These are phyloP conservation scores for Neurospora hispaniola DNA, from an alignment of 495 filamentous ascomycete species.

Conservation along the genomic window DNA sequence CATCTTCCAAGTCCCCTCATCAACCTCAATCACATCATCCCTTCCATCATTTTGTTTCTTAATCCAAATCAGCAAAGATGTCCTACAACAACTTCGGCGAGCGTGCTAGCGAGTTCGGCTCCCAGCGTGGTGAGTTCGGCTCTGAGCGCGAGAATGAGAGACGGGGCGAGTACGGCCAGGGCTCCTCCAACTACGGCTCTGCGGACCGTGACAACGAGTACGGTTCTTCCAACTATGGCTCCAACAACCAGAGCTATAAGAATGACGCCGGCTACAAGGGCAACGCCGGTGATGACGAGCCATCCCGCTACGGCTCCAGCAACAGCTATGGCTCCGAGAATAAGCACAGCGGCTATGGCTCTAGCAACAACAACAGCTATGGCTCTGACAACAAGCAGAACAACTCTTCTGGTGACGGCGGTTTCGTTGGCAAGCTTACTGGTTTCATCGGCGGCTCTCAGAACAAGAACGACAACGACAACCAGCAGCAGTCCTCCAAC, in stretches of 20 bases:
- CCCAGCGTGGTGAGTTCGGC: neutral
- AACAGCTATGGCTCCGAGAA: slow-evolving; percentile 13
- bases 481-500: slow-evolving; percentile 6
- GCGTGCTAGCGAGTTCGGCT: neutral
- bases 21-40: neutral
- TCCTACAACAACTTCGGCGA: neutral
- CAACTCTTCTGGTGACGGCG: slow-evolving; percentile 3
- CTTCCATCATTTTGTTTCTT: neutral
- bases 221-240: neutral
- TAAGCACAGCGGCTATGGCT: neutral
- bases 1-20: neutral
- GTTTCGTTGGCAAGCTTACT: slow-evolving; percentile 42
- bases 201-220: neutral
- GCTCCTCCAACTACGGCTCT: neutral
- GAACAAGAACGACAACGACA: slow-evolving; percentile 6
- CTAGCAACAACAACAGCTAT: slow-evolving; percentile 1
- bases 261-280: neutral
- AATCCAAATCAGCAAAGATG: neutral
- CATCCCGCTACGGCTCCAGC: neutral
- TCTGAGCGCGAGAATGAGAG: neutral
- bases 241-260: neutral
- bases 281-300: neutral
- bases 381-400: slow-evolving; percentile 9
- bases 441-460: slow-evolving; percentile 6
- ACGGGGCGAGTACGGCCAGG: neutral